Percentiles rank a stretch among this genome's conserved stretches.
Evolutionary conservation across 2,329 filamentous ascomycete species (phyloP).

Genomic region (Ophiostoma pallidulum): DNA sequence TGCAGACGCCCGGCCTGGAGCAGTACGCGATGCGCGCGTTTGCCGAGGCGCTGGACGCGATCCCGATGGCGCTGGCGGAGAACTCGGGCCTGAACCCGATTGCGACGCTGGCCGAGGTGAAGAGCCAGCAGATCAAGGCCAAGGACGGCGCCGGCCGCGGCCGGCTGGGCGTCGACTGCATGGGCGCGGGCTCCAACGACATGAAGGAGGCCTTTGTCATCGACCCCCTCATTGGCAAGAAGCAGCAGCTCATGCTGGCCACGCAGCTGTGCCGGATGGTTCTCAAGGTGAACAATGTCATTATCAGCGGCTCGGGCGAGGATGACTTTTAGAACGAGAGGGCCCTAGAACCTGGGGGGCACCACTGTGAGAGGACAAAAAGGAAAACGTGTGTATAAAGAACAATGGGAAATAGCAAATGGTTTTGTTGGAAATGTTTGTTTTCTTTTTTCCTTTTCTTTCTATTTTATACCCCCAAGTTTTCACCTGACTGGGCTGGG

Average conservation of each 20-base stretch:
- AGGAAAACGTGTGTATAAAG: not conserved
- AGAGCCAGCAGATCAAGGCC: slow-evolving; percentile 90
- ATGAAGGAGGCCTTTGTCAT: slow-evolving; percentile 99
- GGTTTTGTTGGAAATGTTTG: no score
- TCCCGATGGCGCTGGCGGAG: slow-evolving; percentile 94
- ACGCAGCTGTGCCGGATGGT: slow-evolving; percentile 98
- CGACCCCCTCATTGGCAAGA: slow-evolving; percentile 95
- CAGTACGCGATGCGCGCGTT: slow-evolving; percentile 99
- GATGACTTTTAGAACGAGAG: slow-evolving; percentile 74
- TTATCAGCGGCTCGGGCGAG: slow-evolving; percentile 78
- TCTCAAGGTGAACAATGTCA: slow-evolving; percentile 94
- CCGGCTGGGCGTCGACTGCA: slow-evolving; percentile 90
- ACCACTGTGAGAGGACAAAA: not conserved
- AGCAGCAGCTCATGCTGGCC: slow-evolving; percentile 89
- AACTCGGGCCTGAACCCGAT: slow-evolving; percentile 96
- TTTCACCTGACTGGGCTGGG: slow-evolving; percentile 2
- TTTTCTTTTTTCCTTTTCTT: no score
- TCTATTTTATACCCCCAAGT: slow-evolving; percentile 4
- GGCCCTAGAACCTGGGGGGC: no score
- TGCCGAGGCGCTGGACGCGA: slow-evolving; percentile 81
- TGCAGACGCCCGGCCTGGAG: slow-evolving; percentile 92
- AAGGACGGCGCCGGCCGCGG: slow-evolving; percentile 35
- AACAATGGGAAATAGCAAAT: not conserved
- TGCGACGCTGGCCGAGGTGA: slow-evolving; percentile 86
- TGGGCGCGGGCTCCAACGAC: slow-evolving; percentile 88